phyloP scores from a whole-genome alignment of 1,284 basidiomycete species.

The Malassezia slooffiae region DNA sequence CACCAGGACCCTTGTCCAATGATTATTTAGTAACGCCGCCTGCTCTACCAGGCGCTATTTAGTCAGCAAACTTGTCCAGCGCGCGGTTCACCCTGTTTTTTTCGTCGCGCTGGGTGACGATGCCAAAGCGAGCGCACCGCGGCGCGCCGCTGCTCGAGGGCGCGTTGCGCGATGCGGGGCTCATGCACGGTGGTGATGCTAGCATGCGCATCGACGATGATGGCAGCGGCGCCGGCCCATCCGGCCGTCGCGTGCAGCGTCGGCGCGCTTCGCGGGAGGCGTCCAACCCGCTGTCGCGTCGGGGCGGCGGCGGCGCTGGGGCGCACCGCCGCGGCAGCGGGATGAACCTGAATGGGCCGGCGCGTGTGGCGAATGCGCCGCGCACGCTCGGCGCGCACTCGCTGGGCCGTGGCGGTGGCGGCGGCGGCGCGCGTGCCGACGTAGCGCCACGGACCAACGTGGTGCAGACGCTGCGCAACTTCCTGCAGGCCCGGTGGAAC shows the following conservation, averaged over 20 bases:
- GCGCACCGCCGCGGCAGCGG: background rate
- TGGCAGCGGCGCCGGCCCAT: background rate
- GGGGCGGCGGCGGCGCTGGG: background rate
- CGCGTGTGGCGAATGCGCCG: conserved; percentile 10
- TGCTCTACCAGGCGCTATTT: background rate
- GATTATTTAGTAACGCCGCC: too few relatives aligned
- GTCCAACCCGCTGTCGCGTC: conserved; percentile 6
- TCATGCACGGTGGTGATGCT: conserved; percentile 6
- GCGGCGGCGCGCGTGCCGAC: background rate
- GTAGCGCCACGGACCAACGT: conserved; percentile 11
- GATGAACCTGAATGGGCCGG: conserved; percentile 10
- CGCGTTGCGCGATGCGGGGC: conserved; percentile 11
- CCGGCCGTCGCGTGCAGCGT: conserved; percentile 5
- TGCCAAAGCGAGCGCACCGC: conserved; percentile 15
- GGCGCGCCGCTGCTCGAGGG: conserved; percentile 4
- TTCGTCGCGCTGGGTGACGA: background rate
- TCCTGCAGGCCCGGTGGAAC: conserved; percentile 21
- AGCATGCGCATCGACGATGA: conserved; percentile 13
- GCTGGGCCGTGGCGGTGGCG: background rate
- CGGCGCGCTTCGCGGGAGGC: conserved; percentile 9
- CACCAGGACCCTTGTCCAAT: too few relatives aligned
- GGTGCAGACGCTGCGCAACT: conserved; percentile 53
- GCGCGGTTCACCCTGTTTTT: background rate
- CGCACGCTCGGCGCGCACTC: background rate
- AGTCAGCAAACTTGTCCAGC: background rate